Base-by-base conservation (phyloP, 768 basidiomycete species). In the Punctularia strigosozonata region DNA sequence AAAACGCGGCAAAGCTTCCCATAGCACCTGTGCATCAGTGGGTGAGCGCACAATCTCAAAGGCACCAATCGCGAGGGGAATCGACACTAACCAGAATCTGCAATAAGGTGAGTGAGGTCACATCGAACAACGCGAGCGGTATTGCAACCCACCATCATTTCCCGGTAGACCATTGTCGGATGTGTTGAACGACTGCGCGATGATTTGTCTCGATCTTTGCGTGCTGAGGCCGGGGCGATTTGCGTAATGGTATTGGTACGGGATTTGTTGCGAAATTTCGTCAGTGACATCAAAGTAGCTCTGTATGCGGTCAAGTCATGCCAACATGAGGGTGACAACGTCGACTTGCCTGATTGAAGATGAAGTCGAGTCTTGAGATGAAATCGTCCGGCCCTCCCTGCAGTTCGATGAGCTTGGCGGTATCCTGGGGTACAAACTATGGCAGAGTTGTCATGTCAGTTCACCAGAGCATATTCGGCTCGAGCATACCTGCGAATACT, bases 221-320 rank as follows among this genome's bases (percentile, higher is more conserved):
- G 74, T 75, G 50, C 74, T 78, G 15, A 70, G 51, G 2, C 74
- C 75, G 0, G 77, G 76, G 2, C 62, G 59, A 50, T 77, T 68
- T 2, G 71, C 76, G 46, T 80, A 80, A 55, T 80, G 76, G 47
- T 77, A 78, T 76, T 78, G 78, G 53, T 68, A 76, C 1, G 76
- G 76, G 46, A 80, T 78, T 46, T 77, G 75, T 46, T 77, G 74
- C 3, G 75, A 77, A 1, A 76, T 76, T 46, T 80, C 77, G 48
- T 80, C 65, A 6, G 75, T 76, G 0, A 65, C 60, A 41, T 78
- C 77, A 44, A 78, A 78, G 52, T 75, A 80, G 28, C 62, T 60
- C 68, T 77, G 31, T 4, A 23, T 24, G 4, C 23, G 15, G 18
- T 37, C 14, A 20, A 32, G 4, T 30, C 17, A 36, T 6, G 30